These are phyloP conservation scores for Fusarium sp. DNA, from an alignment of 2,329 filamentous ascomycete genomes.

Conservation along the genomic window DNA sequence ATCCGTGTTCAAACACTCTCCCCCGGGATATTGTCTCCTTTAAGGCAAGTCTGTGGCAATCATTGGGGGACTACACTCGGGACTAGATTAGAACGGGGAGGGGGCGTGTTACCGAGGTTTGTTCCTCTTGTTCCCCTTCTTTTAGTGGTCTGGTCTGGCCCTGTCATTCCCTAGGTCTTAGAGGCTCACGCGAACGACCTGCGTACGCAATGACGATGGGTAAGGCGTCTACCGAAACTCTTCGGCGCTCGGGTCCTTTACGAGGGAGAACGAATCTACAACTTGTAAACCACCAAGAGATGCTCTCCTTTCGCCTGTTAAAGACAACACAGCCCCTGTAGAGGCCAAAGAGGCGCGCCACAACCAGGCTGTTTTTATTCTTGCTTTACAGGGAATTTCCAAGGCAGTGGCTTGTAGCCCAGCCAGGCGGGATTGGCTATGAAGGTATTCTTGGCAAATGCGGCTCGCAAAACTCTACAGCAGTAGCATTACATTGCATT, in stretches of 20 bases:
- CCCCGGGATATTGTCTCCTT: constrained; percentile 38
- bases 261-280: constrained; percentile 11
- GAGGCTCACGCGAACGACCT: constrained; percentile 21
- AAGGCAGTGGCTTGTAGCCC: constrained; percentile 31
- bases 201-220: not conserved
- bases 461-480: constrained; percentile 37
- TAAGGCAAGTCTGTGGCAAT: constrained; percentile 27
- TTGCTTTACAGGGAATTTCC: constrained; percentile 1
- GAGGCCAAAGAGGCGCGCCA: constrained; percentile 34
- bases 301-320: not conserved
- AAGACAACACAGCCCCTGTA: constrained; percentile 9
- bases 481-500: not conserved
- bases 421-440: constrained; percentile 34
- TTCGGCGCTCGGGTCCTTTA: constrained; percentile 33
- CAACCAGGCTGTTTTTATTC: constrained; percentile 1
- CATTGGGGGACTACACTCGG: not conserved
- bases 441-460: constrained; percentile 34
- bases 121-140: not conserved
- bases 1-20: constrained; percentile 14
- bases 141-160: not conserved
- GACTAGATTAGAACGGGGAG: constrained; percentile 5
- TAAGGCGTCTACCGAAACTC: constrained; percentile 33
- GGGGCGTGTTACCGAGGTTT: constrained; percentile 30
- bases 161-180: constrained; percentile 39
- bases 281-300: no score